A percentile compares a stretch with the other conserved stretches of the same genome.
Conservation (phyloP, 345 rosid species). For the Sonneratia alba region DNA sequence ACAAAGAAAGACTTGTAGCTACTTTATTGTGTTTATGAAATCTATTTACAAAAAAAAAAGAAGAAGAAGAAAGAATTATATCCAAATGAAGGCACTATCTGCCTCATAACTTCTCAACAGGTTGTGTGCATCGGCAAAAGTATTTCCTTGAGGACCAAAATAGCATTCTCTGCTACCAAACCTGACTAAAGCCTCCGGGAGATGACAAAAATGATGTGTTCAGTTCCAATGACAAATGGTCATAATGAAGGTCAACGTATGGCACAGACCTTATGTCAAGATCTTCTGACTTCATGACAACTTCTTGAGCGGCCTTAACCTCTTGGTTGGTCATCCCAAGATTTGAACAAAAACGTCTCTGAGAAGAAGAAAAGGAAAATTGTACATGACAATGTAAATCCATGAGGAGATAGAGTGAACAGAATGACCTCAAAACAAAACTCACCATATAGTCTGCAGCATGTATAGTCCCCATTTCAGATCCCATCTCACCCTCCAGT, state of each 20-base stretch:
- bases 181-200: too few species aligned
- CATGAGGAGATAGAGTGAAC: background rate
- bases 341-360: constrained; percentile 52
- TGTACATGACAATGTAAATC: background rate
- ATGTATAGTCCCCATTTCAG: constrained; percentile 53
- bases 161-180: too few species aligned
- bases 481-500: constrained; percentile 42
- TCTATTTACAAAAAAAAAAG: too few species aligned
- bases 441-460: constrained; percentile 46
- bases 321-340: constrained; percentile 52
- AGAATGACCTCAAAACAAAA: background rate
- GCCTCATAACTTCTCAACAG: background rate
- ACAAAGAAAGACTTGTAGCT: background rate
- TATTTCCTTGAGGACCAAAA: too few species aligned
- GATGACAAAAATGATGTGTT: too few species aligned
- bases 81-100: too few species aligned
- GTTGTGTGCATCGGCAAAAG: too few species aligned
- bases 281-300: constrained; percentile 43
- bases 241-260: too few species aligned
- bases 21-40: background rate
- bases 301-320: constrained; percentile 54
- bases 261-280: constrained; percentile 39
- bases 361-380: background rate
- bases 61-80: too few species aligned
- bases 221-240: too few species aligned